A percentile compares a stretch with the other conserved stretches of the same genome.
Evolutionary conservation across 2,329 filamentous ascomycete species (phyloP).

Genomic region (Byssoonygena ceratinophila): DNA sequence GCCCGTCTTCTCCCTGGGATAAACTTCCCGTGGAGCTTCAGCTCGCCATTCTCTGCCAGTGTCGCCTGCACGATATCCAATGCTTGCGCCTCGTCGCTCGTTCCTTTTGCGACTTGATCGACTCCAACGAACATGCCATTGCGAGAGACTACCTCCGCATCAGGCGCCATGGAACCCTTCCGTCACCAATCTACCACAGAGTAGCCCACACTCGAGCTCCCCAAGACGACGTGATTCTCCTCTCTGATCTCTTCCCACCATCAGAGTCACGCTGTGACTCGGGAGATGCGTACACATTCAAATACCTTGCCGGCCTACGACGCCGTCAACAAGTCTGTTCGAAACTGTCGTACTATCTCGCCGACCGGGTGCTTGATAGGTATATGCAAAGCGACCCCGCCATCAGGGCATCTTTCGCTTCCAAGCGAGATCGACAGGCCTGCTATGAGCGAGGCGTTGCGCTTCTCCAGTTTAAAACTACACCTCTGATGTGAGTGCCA

Average conservation of each 20-base stretch:
- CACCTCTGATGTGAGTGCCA: constrained; percentile 30
- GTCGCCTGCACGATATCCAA: constrained; percentile 30
- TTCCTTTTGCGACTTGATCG: constrained; percentile 30
- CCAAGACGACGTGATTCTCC: constrained; percentile 35
- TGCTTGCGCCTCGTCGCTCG: constrained; percentile 32
- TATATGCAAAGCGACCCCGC: constrained; percentile 27
- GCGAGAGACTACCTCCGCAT: constrained; percentile 34
- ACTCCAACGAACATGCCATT: constrained; percentile 31
- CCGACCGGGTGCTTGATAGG: constrained; percentile 33
- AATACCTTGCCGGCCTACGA: constrained; percentile 31
- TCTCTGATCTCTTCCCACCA: constrained; percentile 36
- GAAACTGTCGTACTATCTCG: constrained; percentile 32
- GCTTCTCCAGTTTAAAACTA: constrained; percentile 31
- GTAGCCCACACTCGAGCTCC: constrained; percentile 33
- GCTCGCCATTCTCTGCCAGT: constrained; percentile 34
- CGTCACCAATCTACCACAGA: constrained; percentile 29
- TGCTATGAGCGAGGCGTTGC: constrained; percentile 27
- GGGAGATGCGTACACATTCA: constrained; percentile 31
- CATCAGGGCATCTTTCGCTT: constrained; percentile 26
- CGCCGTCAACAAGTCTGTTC: constrained; percentile 33
- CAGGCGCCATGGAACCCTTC: constrained; percentile 35
- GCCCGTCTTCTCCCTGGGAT: constrained; percentile 29
- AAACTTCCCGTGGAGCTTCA: constrained; percentile 34
- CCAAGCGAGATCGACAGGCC: constrained; percentile 27
- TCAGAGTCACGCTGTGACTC: constrained; percentile 26